Conservation (phyloP, 163 green algal genomes). For the Volvox carteri region DNA sequence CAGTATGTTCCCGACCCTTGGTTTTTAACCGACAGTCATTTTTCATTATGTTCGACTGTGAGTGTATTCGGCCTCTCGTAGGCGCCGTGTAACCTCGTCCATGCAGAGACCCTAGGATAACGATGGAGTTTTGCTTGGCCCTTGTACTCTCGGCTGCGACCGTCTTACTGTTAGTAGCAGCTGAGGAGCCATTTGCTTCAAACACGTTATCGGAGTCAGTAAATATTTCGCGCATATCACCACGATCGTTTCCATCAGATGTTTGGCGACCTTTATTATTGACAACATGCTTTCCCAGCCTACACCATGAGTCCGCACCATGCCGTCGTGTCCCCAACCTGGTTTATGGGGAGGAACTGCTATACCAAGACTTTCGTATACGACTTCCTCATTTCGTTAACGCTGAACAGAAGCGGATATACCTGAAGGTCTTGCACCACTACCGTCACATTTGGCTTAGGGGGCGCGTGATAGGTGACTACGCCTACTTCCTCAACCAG, state of each 20-base stretch:
- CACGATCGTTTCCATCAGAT: neutral
- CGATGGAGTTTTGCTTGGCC: too few relatives aligned
- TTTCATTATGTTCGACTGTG: too few relatives aligned
- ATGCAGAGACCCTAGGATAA: too few relatives aligned
- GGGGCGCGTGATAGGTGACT: neutral
- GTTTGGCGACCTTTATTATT: neutral
- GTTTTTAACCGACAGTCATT: too few relatives aligned
- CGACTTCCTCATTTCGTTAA: conserved; percentile 1
- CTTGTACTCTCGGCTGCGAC: too few relatives aligned
- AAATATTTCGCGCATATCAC: neutral
- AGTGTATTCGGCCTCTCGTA: too few relatives aligned
- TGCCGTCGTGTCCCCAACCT: conserved; percentile 3
- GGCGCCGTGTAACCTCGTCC: too few relatives aligned
- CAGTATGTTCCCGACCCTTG: too few relatives aligned
- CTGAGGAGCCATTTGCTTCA: neutral
- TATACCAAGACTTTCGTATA: conserved; percentile 29
- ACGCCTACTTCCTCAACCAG: conserved; percentile 29
- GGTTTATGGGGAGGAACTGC: conserved; percentile 14
- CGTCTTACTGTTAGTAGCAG: too few relatives aligned
- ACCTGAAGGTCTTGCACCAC: neutral
- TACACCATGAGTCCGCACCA: conserved; percentile 1
- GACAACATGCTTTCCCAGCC: neutral
- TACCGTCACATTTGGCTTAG: neutral
- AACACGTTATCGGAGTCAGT: neutral
- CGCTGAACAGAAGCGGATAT: neutral